Evolutionary conservation across 2,329 filamentous ascomycete genomes (phyloP), one percentile per base, ranked within the genome.

Genomic region (Lasiodiplodia theobromae): DNA sequence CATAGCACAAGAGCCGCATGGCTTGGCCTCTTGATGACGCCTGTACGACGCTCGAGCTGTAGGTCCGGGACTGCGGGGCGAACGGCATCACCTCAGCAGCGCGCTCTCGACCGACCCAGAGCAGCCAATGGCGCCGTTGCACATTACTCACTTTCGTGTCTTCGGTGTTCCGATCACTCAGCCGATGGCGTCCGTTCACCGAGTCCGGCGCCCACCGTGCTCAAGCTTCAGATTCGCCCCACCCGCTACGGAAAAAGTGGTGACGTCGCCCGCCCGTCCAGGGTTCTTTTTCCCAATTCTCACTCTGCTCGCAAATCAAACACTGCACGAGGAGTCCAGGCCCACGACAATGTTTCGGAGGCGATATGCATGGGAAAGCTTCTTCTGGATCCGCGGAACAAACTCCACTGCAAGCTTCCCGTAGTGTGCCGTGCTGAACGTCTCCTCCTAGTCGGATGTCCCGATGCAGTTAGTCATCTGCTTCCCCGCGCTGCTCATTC

Each of bases 61-160:
- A 21, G 21, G 65, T 18, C 12, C n/a, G 21, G 38, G 44, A 10
- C 16, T 51, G 44, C 60, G 47, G 60, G 40, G 58, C 58, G 28
- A 58, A 37, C 28, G 28, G 11, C 38, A 52, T 64, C 60, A 64
- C 47, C 60, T 64, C 60, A 64, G 60, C 60, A 64, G 60, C 47
- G 47, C 47, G 60, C 60, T 64, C 60, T n/a, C 21, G 60, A 64
- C 60, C 60, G 12, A 11, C 28, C 2, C n/a, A 11, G 25, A 5
- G 11, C 44, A 40, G 47, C 60, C 60, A 64, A 64, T 64, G 40
- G 44, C 40, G 28, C 58, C 6, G 6, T 3, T 8, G 11, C 4
- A 18, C 58, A 63, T 63, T 63, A 63, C 58, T 51, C 44, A 63
- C 58, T n/a, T 5, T 23, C 4, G 21, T 14, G 54, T 11, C 34